phyloP scores from a whole-genome alignment of 73 alveolate species.

The Paramecium sonneborni region DNA sequence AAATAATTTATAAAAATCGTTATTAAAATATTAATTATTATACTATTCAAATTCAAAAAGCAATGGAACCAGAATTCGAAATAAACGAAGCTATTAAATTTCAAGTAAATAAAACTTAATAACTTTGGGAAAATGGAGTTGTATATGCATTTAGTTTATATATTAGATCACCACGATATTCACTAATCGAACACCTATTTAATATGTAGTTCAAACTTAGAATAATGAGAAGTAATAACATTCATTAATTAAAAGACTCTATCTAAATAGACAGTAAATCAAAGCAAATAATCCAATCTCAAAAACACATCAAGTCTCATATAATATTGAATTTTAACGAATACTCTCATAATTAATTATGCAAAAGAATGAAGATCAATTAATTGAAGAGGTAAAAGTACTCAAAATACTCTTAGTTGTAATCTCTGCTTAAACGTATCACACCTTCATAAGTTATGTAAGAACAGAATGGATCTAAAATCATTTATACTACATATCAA shows the following conservation, averaged over 20 bases:
- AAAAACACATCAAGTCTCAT: neutral
- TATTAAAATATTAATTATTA: neutral
- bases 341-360: constrained; percentile 2
- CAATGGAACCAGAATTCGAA: neutral
- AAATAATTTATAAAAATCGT: neutral
- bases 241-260: neutral
- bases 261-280: neutral
- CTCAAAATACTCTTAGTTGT: neutral
- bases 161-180: neutral
- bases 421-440: neutral
- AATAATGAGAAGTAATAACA: neutral
- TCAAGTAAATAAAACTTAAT: neutral
- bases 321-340: neutral
- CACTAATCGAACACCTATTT: neutral
- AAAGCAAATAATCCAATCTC: neutral
- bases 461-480: neutral
- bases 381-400: neutral
- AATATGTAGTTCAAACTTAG: neutral
- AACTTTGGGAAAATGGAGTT: neutral
- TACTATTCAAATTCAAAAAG: neutral
- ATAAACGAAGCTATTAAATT: neutral
- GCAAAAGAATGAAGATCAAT: neutral
- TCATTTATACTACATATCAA: neutral
- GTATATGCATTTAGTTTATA: neutral
- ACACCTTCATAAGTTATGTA: neutral